These are phyloP conservation scores for Capniomyces stellatus DNA, from an alignment of 371 early-diverging fungal genomes.

Conservation along the genomic window DNA sequence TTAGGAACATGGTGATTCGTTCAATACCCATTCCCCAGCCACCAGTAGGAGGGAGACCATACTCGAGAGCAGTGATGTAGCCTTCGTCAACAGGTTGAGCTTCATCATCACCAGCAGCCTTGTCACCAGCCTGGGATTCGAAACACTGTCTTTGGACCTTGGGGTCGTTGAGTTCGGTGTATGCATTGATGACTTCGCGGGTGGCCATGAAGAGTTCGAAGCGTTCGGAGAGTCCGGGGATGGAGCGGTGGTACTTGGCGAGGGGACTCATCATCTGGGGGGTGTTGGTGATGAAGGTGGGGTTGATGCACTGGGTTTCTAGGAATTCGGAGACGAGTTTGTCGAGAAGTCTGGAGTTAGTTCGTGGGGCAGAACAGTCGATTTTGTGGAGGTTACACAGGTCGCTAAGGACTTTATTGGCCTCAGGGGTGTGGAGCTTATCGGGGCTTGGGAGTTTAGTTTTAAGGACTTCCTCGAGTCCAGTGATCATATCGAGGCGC, in stretches of 20 bases:
- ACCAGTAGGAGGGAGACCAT: conserved; percentile 97
- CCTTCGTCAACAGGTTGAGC: conserved; percentile 97
- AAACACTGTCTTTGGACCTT: conserved; percentile 95
- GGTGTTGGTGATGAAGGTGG: conserved; percentile 96
- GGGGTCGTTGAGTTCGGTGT: conserved; percentile 98
- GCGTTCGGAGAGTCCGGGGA: conserved; percentile 91
- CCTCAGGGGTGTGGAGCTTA: conserved; percentile 61
- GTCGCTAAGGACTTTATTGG: conserved; percentile 73
- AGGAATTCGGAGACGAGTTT: conserved; percentile 97
- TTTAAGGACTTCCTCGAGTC: conserved; percentile 76
- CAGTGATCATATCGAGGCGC: conserved; percentile 85
- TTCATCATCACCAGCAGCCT: conserved; percentile 98
- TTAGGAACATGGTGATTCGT: conserved; percentile 97
- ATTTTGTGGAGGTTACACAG: conserved; percentile 84
- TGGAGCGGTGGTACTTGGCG: conserved; percentile 93
- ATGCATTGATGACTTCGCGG: conserved; percentile 98
- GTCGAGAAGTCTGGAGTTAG: conserved; percentile 90
- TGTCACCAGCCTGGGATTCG: conserved; percentile 91
- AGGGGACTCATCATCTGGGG: conserved; percentile 99
- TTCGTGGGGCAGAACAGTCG: conserved; percentile 88
- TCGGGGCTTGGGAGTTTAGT: conserved; percentile 81
- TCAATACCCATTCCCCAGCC: conserved; percentile 99
- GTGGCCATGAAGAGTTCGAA: conserved; percentile 99
- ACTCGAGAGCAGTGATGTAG: conserved; percentile 96
- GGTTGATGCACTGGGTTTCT: conserved; percentile 88